Evolutionary conservation across 2,329 filamentous ascomycete species (phyloP).

Genomic region (Aspergillus uvarum): DNA sequence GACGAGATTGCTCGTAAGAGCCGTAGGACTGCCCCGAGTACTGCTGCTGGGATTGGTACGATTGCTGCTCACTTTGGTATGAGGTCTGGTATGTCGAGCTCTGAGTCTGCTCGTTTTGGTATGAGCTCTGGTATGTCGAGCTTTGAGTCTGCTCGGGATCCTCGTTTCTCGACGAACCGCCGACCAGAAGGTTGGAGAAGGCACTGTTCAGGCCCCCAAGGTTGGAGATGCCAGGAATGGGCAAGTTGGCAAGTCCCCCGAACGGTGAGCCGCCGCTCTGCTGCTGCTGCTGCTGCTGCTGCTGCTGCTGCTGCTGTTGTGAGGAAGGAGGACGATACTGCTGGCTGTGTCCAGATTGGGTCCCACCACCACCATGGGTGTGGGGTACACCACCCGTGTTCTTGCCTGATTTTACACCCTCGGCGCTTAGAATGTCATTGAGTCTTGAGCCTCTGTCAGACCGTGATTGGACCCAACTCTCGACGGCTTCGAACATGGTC

Average conservation of each 20-base stretch:
- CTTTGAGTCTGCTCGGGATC: not conserved
- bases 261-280: conserved; percentile 29
- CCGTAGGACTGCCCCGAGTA: not conserved
- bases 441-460: conserved; percentile 66
- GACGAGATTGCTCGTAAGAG: not conserved
- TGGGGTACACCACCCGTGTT: conserved; percentile 55
- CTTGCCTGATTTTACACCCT: conserved; percentile 77
- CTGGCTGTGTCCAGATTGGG: conserved; percentile 15
- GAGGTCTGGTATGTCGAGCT: not conserved
- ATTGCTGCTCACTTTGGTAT: conserved; percentile 12
- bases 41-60: conserved; percentile 6
- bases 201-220: conserved; percentile 36
- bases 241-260: conserved; percentile 34
- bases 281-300: conserved; percentile 17
- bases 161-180: conserved; percentile 26
- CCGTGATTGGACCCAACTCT: conserved; percentile 73
- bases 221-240: conserved; percentile 41
- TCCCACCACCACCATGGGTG: conserved; percentile 24
- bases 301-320: conserved; percentile 18
- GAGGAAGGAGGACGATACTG: conserved; percentile 22
- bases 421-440: conserved; percentile 73
- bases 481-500: conserved; percentile 85
- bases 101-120: conserved; percentile 1
- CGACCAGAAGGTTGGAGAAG: conserved; percentile 31
- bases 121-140: conserved; percentile 7